Base-by-base conservation (phyloP, 345 rosid genomes). In the Camelina hispida region DNA sequence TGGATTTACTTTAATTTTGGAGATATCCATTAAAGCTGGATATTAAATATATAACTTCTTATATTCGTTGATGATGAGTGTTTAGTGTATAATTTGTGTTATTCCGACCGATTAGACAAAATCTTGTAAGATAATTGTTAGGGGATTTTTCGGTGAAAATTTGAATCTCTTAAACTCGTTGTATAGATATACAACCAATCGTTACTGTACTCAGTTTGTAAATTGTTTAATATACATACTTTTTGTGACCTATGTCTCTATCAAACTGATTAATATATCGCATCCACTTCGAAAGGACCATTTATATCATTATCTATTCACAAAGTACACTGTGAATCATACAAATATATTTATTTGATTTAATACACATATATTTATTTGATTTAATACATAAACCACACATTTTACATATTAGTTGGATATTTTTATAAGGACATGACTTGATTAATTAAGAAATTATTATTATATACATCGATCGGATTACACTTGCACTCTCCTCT, bases 401-500 rank as follows among this genome's bases (percentile, higher is more conserved):
- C 50, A 69, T 62, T 69, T 76, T 54, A 55, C 54, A 47, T 56
- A 57, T 25, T 54, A 30, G 20, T 54, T 77, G 18, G 55, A 78
- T 72, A 66, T 66, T 48, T 13, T 72, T 51, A 53, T 9, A 37
- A 12, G 46, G 15, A 42, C 51, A 57, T 56, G 30, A 48, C 8
- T 18, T 64, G 37, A 56, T 48, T 50, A 71, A 22, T 58, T 13
- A 38, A 52, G 43, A 59, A 40, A 59, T 23, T 28, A 4, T 8
- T 34, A 34, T 34, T 60, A 63, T 18, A 7, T 30, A 63, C 54
- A 46, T 9, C 3, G 28, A 28, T 34, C 9, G 37, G 37, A 20
- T 17, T 20, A 50, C 16, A 22, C 2, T 22, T 37, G 43, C 64
- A 53, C 63, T 66, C 91, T 83, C 67, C 62, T 79, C 53, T 52